Evolutionary conservation across 83 land plant genomes (phyloP), one percentile per base, ranked within the genome.

Genomic region (Picea abies): DNA sequence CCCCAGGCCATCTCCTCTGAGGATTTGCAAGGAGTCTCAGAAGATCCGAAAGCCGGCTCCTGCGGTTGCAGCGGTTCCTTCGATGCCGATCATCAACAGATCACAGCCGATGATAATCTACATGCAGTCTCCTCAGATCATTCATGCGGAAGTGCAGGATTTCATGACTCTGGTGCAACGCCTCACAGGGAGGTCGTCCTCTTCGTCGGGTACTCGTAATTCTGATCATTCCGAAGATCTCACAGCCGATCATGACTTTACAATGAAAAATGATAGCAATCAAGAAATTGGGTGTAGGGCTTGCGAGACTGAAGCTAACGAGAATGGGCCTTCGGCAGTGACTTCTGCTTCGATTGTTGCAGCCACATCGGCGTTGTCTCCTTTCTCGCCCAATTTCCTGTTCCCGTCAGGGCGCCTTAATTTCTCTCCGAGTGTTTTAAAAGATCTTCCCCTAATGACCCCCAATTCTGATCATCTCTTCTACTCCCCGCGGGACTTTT

Each of bases 131-230:
- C 69, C 85, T 17, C 26, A 67, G 26, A 10, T 79, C 11, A 79
- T 69, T 0, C 37, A 76, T 65, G 25, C 78, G 47, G 44, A 69
- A 78, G 10, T 87, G 82, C 65, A 83, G 78, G 79, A 66, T 82
- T 10, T 91, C 88, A 5, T 87, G 89, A 22, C 86, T 89, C 26
- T 90, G 85, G 37, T 61, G 88, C 26, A 78, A 70, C 29, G 93
- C 87, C 49, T 60, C 87, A 81, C 86, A 15, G 91, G 89, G 64
- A 88, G 41, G 22, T 39, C 69, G 1, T 71, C 76, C 0, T 71
- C 76, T 0, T 35, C 19, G n/a, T n/a, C n/a, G n/a, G n/a, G n/a
- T 5, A 3, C 14, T 1, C 7, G 5, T 69, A 2, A 4, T 35
- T 3, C 15, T 32, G 0, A 0, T 5, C 1, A 2, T 1, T 7